Percentiles rank a stretch among this genome's conserved stretches.
phyloP scores from a whole-genome alignment of 1,284 basidiomycete genomes.

The Cyathus pygmaeus region DNA sequence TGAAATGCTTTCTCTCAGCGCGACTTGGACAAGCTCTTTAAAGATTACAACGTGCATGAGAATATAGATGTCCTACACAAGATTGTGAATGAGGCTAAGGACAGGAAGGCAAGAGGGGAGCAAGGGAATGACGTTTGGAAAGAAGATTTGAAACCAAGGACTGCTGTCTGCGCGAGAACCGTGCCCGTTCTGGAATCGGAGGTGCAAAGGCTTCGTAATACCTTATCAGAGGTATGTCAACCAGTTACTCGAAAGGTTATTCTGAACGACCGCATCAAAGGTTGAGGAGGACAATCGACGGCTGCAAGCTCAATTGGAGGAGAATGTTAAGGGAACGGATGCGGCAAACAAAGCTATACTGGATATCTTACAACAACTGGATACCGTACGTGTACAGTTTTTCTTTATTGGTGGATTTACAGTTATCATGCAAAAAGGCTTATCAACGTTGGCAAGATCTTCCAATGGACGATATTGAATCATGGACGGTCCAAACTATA shows the following conservation, averaged over 20 bases:
- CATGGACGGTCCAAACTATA: conserved; percentile 68
- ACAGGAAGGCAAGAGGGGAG: conserved; percentile 62
- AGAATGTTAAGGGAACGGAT: conserved; percentile 56
- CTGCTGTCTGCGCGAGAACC: conserved; percentile 69
- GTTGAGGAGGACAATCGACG: conserved; percentile 63
- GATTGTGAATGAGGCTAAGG: conserved; percentile 74
- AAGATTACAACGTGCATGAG: conserved; percentile 69
- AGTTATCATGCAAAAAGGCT: conserved; percentile 47
- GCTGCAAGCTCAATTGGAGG: conserved; percentile 59
- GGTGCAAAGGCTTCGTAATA: conserved; percentile 57
- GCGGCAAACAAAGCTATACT: conserved; percentile 56
- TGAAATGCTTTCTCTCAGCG: conserved; percentile 49
- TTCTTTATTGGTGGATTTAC: background rate
- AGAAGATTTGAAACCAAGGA: conserved; percentile 65
- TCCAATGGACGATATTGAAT: conserved; percentile 67
- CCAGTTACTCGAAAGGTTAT: background rate
- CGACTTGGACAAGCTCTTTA: conserved; percentile 67
- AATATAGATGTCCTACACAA: conserved; percentile 76
- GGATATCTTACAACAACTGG: conserved; percentile 63
- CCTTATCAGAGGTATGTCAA: conserved; percentile 58
- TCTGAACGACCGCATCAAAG: conserved; percentile 40
- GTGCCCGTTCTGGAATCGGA: conserved; percentile 68
- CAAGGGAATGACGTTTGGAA: conserved; percentile 68
- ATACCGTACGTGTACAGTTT: conserved; percentile 52
- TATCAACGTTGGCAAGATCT: conserved; percentile 64